A percentile compares a stretch with the other conserved stretches of the same genome.
These are phyloP conservation scores for Tetramitus jugosus DNA, from an alignment of 208 protist species.

Conservation along the genomic window DNA sequence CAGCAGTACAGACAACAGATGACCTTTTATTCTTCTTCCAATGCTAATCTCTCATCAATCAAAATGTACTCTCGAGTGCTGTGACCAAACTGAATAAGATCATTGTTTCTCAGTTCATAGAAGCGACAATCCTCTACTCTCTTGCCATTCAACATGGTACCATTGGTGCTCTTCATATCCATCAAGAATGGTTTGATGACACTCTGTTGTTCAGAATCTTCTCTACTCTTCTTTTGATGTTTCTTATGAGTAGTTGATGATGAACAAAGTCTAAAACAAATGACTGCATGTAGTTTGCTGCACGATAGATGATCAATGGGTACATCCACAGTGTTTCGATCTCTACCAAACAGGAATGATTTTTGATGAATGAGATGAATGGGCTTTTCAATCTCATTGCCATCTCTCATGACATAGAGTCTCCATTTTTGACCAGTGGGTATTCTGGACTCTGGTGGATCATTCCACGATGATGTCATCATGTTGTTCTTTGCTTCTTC, in stretches of 20 bases:
- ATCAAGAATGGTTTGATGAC: constrained; percentile 56
- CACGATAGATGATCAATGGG: constrained; percentile 58
- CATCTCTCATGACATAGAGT: not conserved
- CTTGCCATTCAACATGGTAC: constrained; percentile 56
- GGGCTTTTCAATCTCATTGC: constrained; percentile 31
- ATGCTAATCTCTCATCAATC: not conserved
- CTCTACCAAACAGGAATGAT: constrained; percentile 56
- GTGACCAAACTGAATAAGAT: constrained; percentile 56
- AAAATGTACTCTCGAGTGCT: constrained; percentile 35
- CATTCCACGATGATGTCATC: not conserved
- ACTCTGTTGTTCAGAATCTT: not conserved
- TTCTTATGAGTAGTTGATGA: not conserved
- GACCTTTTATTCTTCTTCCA: too few relatives aligned
- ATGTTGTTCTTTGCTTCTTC: not conserved
- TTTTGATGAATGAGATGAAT: constrained; percentile 43
- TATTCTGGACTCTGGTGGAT: not conserved
- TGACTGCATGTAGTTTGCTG: constrained; percentile 66
- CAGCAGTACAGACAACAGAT: too few relatives aligned
- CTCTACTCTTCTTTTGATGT: too few relatives aligned
- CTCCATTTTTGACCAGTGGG: not conserved
- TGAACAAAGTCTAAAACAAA: constrained; percentile 32
- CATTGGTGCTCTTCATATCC: constrained; percentile 60
- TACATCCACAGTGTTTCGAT: constrained; percentile 53
- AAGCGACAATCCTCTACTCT: constrained; percentile 46
- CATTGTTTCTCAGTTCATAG: constrained; percentile 53